Conservation (phyloP, 2,329 filamentous ascomycete species). For the Cercospora zeae-maydis region DNA sequence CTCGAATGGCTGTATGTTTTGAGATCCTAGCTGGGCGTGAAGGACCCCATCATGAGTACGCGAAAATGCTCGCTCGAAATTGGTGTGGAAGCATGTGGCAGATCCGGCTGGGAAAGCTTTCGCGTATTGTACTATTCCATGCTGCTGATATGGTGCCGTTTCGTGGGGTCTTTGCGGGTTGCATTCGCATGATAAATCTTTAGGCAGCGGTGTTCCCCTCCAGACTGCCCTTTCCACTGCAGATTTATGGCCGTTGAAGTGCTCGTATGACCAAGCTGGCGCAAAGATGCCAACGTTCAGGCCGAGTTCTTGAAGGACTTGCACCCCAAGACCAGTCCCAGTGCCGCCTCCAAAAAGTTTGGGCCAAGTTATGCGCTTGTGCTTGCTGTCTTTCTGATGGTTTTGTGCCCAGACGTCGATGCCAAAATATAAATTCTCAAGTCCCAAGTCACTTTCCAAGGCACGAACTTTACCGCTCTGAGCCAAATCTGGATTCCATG, state of each 20-base stretch:
- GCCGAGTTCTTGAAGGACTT: constrained; percentile 36
- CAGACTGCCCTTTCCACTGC: constrained; percentile 37
- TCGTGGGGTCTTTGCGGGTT: constrained; percentile 6
- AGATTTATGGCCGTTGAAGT: constrained; percentile 36
- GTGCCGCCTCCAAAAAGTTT: constrained; percentile 41
- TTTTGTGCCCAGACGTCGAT: constrained; percentile 49
- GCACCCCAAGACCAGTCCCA: constrained; percentile 42
- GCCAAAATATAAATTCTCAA: constrained; percentile 40
- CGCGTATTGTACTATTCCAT: constrained; percentile 37
- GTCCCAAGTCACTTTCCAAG: constrained; percentile 27
- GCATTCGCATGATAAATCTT: constrained; percentile 31
- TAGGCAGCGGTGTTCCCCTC: constrained; percentile 34
- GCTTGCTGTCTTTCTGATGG: constrained; percentile 27
- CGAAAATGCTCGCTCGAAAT: constrained; percentile 37
- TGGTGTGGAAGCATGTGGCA: constrained; percentile 39
- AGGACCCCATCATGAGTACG: neutral
- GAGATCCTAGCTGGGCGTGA: neutral
- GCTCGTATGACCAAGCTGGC: constrained; percentile 48
- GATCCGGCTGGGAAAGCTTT: constrained; percentile 26
- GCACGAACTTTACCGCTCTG: constrained; percentile 30
- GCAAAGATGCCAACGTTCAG: constrained; percentile 45
- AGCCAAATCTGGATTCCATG: constrained; percentile 39
- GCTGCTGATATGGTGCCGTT: constrained; percentile 2
- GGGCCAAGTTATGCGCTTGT: constrained; percentile 39
- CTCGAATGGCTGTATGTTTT: neutral